Conservation (phyloP, 2,329 filamentous ascomycete species). For the Colletotrichum aenigma region DNA sequence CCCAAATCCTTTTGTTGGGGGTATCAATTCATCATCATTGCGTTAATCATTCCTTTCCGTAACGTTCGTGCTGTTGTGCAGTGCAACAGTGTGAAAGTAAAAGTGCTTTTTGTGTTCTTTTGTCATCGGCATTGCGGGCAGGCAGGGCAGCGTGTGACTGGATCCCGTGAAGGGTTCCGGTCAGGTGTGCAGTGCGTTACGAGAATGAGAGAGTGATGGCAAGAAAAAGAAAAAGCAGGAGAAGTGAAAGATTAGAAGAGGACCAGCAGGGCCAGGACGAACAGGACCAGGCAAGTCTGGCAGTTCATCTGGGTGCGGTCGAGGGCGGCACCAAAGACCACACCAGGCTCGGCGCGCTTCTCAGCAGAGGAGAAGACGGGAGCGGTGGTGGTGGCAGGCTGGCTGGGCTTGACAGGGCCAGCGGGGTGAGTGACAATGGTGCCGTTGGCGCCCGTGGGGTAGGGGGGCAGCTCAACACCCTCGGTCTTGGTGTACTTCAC, state of each 20-base stretch:
- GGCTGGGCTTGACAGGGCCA: not conserved
- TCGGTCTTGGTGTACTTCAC: slow-evolving; percentile 28
- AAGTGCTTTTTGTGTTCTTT: not conserved
- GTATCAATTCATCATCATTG: not conserved
- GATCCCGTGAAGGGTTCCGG: not conserved
- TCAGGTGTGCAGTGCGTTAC: not conserved
- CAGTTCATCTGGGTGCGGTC: slow-evolving; percentile 34
- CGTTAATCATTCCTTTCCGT: not conserved
- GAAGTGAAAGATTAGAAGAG: slow-evolving; percentile 28
- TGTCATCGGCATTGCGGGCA: not conserved
- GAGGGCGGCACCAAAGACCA: slow-evolving; percentile 26
- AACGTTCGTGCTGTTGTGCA: not conserved
- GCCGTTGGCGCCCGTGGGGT: slow-evolving; percentile 25
- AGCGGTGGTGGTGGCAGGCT: slow-evolving; percentile 5
- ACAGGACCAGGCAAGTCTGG: slow-evolving; percentile 37
- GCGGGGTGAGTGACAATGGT: slow-evolving; percentile 20
- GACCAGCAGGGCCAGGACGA: slow-evolving; percentile 35
- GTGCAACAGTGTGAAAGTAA: not conserved
- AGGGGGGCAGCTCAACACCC: not conserved
- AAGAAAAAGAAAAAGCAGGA: not conserved
- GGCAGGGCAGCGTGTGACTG: not conserved
- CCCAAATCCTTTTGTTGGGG: not conserved
- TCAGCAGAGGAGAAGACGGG: slow-evolving; percentile 34
- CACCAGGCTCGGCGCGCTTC: slow-evolving; percentile 34
- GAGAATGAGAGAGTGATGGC: not conserved